Conservation (phyloP, 228 moss, liverwort and hornwort species). For the Sphagnum magellanicum region DNA sequence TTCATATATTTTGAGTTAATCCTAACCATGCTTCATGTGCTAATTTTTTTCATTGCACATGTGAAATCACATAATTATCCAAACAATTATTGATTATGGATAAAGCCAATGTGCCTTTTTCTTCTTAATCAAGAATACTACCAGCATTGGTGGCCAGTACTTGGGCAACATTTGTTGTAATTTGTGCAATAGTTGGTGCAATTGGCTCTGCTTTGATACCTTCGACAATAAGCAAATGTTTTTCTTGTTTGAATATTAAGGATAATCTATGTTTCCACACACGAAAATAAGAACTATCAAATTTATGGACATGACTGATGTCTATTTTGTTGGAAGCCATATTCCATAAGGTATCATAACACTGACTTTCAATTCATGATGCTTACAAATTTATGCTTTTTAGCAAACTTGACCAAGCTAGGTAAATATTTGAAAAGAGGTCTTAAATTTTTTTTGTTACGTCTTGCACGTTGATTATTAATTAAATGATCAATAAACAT, state of each 20-base stretch:
- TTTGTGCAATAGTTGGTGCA: not conserved
- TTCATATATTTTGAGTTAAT: not conserved
- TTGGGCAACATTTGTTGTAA: not conserved
- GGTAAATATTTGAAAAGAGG: too few species aligned
- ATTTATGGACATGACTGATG: not conserved
- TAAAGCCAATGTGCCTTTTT: not conserved
- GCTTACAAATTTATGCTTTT: too few species aligned
- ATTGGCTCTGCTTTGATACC: not conserved
- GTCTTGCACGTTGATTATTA: too few species aligned
- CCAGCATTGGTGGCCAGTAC: not conserved
- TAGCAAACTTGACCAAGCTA: too few species aligned
- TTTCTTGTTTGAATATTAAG: not conserved
- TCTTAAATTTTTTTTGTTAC: too few species aligned
- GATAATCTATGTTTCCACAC: not conserved
- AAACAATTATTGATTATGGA: not conserved
- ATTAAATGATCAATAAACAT: too few species aligned
- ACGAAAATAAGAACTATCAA: not conserved
- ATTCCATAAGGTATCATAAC: too few species aligned
- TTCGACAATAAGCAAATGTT: not conserved
- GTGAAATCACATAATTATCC: not conserved
- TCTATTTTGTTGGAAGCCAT: not conserved
- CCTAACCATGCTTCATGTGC: not conserved
- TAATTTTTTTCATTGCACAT: not conserved
- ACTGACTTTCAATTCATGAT: too few species aligned
- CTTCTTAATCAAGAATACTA: too few species aligned